Conservation (phyloP, 495 filamentous ascomycete genomes). For the Symbiotaphrina buchneri region DNA sequence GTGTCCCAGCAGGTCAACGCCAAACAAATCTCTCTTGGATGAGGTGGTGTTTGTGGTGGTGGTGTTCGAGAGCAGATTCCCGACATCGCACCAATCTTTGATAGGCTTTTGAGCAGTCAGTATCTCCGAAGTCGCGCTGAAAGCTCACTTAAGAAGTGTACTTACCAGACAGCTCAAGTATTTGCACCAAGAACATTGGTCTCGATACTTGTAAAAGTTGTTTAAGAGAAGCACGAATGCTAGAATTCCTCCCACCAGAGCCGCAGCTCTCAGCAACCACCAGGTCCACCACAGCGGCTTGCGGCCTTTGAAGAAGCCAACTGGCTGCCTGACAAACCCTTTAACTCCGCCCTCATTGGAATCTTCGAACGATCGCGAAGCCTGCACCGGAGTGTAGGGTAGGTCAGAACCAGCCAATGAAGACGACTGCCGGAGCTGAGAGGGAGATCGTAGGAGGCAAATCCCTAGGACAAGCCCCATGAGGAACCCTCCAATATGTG, state of each 20-base stretch:
- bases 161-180: constrained; percentile 80
- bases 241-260: constrained; percentile 54
- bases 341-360: constrained; percentile 16
- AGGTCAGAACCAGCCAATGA: constrained; percentile 45
- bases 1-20: constrained; percentile 1
- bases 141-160: too few relatives aligned
- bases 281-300: constrained; percentile 93
- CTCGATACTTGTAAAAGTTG: constrained; percentile 68
- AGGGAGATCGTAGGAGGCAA: constrained; percentile 70
- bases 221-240: constrained; percentile 67
- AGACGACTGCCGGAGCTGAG: constrained; percentile 47
- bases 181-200: constrained; percentile 77
- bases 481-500: constrained; percentile 87
- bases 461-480: constrained; percentile 80
- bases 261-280: constrained; percentile 73
- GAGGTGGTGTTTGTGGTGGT: constrained; percentile 1
- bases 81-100: constrained; percentile 6
- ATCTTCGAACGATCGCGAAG: constrained; percentile 4
- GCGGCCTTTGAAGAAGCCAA: constrained; percentile 75
- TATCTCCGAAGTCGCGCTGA: too few relatives aligned
- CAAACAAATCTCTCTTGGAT: constrained; percentile 5
- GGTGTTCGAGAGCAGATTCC: constrained; percentile 3
- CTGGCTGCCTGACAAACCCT: constrained; percentile 40
- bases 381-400: constrained; percentile 38
- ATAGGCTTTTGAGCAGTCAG: too few relatives aligned